These are phyloP conservation scores for Calonectria henricotiae DNA, from an alignment of 2,329 filamentous ascomycete genomes.

Conservation along the genomic window DNA sequence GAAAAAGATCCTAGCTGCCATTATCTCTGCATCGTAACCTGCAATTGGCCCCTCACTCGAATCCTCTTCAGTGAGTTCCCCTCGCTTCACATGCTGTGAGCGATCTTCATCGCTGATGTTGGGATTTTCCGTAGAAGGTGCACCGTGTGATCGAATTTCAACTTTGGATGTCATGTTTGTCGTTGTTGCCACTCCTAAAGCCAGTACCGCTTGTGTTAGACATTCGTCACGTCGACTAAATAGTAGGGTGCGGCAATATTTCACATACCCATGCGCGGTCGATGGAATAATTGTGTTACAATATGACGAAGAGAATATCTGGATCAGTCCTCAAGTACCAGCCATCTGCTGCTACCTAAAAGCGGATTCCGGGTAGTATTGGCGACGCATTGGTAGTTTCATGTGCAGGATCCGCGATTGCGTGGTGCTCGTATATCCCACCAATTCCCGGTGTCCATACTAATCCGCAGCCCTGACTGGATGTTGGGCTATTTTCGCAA, in stretches of 20 bases:
- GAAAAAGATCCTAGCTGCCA: conserved; percentile 57
- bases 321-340: neutral
- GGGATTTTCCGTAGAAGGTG: neutral
- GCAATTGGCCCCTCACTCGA: neutral
- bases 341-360: neutral
- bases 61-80: neutral
- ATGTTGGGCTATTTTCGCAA: neutral
- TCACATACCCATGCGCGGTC: neutral
- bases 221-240: neutral
- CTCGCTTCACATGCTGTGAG: neutral
- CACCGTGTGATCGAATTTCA: neutral
- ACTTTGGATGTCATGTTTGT: neutral
- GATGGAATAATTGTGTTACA: conserved; percentile 7
- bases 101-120: neutral
- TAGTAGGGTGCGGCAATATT: neutral
- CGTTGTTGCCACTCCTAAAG: too few species aligned
- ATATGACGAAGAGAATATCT: conserved; percentile 1
- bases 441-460: conserved; percentile 2
- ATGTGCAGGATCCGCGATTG: conserved; percentile 2
- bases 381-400: neutral
- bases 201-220: too few species aligned
- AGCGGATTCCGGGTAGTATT: neutral
- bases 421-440: conserved; percentile 9
- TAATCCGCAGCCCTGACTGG: conserved; percentile 7
- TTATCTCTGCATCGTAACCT: conserved; percentile 37